These are phyloP conservation scores for Hymenoscyphus repandus DNA, from an alignment of 2,329 filamentous ascomycete genomes.

Conservation along the genomic window DNA sequence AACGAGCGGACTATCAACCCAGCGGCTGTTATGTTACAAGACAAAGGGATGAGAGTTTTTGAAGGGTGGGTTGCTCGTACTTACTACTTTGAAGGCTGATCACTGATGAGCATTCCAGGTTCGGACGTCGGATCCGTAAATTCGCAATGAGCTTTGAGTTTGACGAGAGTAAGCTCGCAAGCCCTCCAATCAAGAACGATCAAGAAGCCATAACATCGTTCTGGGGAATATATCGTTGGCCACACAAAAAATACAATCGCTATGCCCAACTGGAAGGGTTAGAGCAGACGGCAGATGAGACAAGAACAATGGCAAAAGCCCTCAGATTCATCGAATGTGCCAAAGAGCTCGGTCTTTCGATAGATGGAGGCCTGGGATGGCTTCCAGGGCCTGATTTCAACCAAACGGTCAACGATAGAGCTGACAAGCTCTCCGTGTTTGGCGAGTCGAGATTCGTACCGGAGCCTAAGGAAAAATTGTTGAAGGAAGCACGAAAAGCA, in stretches of 20 bases:
- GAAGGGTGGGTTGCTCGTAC: conserved; percentile 33
- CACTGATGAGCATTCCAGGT: conserved; percentile 28
- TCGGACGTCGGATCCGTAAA: conserved; percentile 53
- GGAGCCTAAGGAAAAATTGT: conserved; percentile 25
- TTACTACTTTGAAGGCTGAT: not conserved
- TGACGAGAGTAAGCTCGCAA: conserved; percentile 44
- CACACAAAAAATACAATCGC: conserved; percentile 51
- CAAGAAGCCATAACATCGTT: conserved; percentile 51
- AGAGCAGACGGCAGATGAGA: conserved; percentile 60
- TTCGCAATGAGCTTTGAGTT: conserved; percentile 67
- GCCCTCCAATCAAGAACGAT: conserved; percentile 50
- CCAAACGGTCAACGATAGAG: conserved; percentile 38
- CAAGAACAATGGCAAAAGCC: conserved; percentile 53
- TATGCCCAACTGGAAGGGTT: conserved; percentile 55
- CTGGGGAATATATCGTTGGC: conserved; percentile 64
- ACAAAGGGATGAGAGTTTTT: conserved; percentile 55
- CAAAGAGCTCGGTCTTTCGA: conserved; percentile 59
- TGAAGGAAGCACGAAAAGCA: conserved; percentile 15
- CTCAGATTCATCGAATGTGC: conserved; percentile 51
- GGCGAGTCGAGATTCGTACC: conserved; percentile 34
- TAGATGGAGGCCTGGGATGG: conserved; percentile 65
- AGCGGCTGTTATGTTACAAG: conserved; percentile 28
- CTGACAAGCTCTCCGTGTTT: conserved; percentile 40
- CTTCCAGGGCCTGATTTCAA: conserved; percentile 56
- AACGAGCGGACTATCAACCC: not conserved